Conservation (phyloP, 176 grass and related monocot genomes). For the Themeda triandra region DNA sequence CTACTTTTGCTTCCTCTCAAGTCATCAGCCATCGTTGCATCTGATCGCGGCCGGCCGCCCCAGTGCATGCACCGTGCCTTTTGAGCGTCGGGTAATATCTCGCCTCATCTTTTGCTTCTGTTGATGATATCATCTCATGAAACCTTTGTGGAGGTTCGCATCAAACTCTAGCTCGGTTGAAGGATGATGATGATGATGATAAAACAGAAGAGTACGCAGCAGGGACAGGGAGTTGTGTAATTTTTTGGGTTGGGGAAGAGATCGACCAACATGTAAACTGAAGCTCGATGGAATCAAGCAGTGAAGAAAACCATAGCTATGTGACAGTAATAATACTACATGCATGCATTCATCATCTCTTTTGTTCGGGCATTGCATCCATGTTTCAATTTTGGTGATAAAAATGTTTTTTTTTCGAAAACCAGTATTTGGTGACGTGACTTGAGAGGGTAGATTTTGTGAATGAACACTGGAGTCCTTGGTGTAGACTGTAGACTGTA, state of each 20-base stretch:
- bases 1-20: constrained; percentile 8
- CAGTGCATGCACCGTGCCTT: neutral
- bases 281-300: constrained; percentile 34
- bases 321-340: constrained; percentile 41
- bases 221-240: constrained; percentile 27
- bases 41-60: neutral
- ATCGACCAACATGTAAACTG: constrained; percentile 43
- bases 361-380: too few species aligned
- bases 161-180: neutral
- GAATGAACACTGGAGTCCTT: neutral
- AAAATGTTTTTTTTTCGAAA: neutral
- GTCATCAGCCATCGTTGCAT: neutral
- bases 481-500: neutral
- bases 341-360: constrained; percentile 20
- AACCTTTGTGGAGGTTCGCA: neutral
- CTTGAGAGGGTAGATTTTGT: neutral
- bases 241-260: constrained; percentile 29
- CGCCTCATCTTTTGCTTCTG: neutral
- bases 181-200: neutral
- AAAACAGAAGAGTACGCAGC: too few species aligned
- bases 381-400: too few species aligned
- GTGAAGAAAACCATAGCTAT: neutral
- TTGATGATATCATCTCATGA: constrained; percentile 8
- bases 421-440: neutral
- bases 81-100: constrained; percentile 20